Base-by-base conservation (phyloP, 129 eudicot species). In the Scalesia atractyloides region DNA sequence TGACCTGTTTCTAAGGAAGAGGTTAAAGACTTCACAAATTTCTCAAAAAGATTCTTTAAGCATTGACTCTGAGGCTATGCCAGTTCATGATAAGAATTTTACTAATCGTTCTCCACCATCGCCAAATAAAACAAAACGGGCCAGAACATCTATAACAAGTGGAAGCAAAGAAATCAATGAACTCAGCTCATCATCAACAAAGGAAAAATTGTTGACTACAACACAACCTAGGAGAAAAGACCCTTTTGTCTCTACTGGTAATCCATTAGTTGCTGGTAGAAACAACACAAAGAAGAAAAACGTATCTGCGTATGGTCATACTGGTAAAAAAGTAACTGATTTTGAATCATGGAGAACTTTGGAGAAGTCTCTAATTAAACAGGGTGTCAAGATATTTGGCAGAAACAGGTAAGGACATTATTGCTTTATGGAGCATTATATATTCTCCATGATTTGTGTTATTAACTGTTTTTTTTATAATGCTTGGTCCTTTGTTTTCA, bases 351-450 rank as follows among this genome's bases (percentile, higher is more conserved):
- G 97, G 97, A 82, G 71, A 80, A 71, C 91, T 63, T 37, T 86
- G 68, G 97, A 92, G 75, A 89, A 86, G 72, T 80, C 80, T 39
- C 93, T 92, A 20, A 83, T 79, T 64, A 87, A 82, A 66, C 86
- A 89, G 79, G 97, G 97, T 57, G 33, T 92, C 11, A 86, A 86
- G 84, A 89, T 89, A 7, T 92, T 76, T 69, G 97, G 96, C 54
- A 69, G 54, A 65, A 89, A 83, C 89, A 92, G 97, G 97, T 88
- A 54, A 53, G 84, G 66, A 24, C 20, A 13, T 57, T 17, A 9
- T 70, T 17, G 56, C 61, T 79, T 79, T 64, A 15, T 34, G 63
- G 13, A 51, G 13, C 43, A 33, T 49, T 3, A 19, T 50, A 18
- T 26, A 17, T 12, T 43, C 16, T 66, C 26, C 58, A 66, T 48